These are phyloP conservation scores for Sclerotinia glacialis DNA, from an alignment of 2,329 filamentous ascomycete genomes.

Conservation along the genomic window DNA sequence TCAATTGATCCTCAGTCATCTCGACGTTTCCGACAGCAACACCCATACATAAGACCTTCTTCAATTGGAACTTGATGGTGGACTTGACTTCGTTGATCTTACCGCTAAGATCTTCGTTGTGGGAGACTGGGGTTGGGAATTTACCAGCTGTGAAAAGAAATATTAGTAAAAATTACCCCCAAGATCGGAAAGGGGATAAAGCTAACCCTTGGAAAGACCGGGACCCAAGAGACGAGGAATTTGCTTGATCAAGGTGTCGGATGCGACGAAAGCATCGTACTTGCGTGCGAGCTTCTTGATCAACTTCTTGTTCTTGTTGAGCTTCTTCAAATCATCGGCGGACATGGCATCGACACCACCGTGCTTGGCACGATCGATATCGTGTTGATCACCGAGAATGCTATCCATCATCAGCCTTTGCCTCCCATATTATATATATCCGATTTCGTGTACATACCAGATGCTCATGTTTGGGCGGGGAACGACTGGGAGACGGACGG, in stretches of 20 bases:
- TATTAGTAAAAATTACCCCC: slow-evolving; percentile 33
- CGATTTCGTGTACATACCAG: slow-evolving; percentile 54
- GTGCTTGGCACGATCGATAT: slow-evolving; percentile 99
- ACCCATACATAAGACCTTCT: slow-evolving; percentile 99
- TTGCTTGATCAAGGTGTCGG: slow-evolving; percentile 98
- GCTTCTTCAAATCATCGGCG: slow-evolving; percentile 98
- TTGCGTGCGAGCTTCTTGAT: slow-evolving; percentile 99
- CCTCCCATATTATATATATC: slow-evolving; percentile 17
- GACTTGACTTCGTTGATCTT: slow-evolving; percentile 99
- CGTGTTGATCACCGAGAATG: slow-evolving; percentile 91
- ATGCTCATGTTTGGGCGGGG: slow-evolving; percentile 89
- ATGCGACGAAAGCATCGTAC: slow-evolving; percentile 99
- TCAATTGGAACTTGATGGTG: slow-evolving; percentile 99
- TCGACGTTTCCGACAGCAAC: slow-evolving; percentile 98
- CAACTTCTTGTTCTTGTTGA: slow-evolving; percentile 99
- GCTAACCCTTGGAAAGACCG: slow-evolving; percentile 90
- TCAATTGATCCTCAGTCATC: slow-evolving; percentile 93
- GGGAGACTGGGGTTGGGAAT: slow-evolving; percentile 98
- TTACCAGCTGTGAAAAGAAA: slow-evolving; percentile 72
- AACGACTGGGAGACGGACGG: slow-evolving; percentile 89
- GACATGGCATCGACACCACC: slow-evolving; percentile 98
- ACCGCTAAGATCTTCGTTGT: slow-evolving; percentile 86
- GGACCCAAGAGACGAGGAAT: slow-evolving; percentile 99
- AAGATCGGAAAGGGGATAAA: neutral
- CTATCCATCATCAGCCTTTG: slow-evolving; percentile 44